Percentiles rank a stretch among this genome's conserved stretches.
phyloP scores from a whole-genome alignment of 371 early-diverging fungal species.

The Sporodiniella umbellata region DNA sequence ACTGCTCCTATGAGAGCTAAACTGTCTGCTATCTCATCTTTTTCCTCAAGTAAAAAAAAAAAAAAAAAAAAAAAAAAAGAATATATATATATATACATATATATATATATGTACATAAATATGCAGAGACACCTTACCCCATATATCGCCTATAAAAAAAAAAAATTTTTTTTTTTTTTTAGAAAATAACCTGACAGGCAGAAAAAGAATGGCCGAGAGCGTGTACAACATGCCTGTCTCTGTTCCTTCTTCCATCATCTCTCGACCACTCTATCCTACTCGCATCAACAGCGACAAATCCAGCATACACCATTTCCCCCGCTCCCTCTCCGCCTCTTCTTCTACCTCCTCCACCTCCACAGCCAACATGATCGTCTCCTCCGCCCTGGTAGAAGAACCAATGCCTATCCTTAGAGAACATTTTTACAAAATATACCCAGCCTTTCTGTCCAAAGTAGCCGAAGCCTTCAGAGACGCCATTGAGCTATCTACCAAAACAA shows the following conservation, averaged over 20 bases:
- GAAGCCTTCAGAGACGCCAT: constrained; percentile 62
- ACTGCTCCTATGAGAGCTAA: constrained; percentile 35
- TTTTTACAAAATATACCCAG: constrained; percentile 67
- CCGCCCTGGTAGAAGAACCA: constrained; percentile 13
- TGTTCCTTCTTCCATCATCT: constrained; percentile 1
- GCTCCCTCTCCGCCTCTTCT: constrained; percentile 12
- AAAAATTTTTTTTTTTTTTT: neutral
- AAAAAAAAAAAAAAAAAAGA: neutral
- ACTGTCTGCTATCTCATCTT: constrained; percentile 15
- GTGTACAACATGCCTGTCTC: constrained; percentile 38
- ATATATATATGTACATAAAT: too few relatives aligned
- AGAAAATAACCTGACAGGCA: constrained; percentile 25
- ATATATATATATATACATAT: too few relatives aligned
- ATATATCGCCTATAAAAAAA: neutral
- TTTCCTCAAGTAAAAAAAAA: constrained; percentile 1
- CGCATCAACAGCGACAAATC: constrained; percentile 4
- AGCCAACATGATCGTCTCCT: constrained; percentile 11
- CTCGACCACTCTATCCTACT: neutral
- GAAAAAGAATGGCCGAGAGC: constrained; percentile 38
- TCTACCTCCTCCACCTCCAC: constrained; percentile 15
- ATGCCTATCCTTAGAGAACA: constrained; percentile 10
- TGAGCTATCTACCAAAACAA: constrained; percentile 52
- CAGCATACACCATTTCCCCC: constrained; percentile 2
- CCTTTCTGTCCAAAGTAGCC: constrained; percentile 79
- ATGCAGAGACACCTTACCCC: neutral